These are phyloP conservation scores for Scheffersomyces parashehatae DNA, from an alignment of 1,139 yeast genomes.

Conservation along the genomic window DNA sequence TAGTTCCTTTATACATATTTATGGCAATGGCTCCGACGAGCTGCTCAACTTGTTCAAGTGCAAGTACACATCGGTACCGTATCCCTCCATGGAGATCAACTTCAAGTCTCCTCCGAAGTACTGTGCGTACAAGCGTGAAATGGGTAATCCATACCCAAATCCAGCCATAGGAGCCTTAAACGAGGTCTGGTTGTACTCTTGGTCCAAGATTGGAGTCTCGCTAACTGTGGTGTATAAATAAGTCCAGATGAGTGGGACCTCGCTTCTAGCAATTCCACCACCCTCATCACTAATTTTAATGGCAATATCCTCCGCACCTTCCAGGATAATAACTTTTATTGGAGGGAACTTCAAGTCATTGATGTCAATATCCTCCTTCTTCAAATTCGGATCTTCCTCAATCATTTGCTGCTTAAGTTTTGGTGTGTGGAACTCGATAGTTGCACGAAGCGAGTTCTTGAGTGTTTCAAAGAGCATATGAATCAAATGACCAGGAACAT, in stretches of 20 bases:
- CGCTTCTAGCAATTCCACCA: constrained; percentile 87
- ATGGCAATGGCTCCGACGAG: constrained; percentile 49
- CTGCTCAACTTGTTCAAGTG: constrained; percentile 66
- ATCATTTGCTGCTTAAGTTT: constrained; percentile 38
- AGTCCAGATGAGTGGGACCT: constrained; percentile 86
- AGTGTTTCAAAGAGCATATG: constrained; percentile 87
- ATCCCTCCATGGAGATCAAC: constrained; percentile 89
- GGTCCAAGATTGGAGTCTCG: constrained; percentile 67
- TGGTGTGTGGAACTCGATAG: constrained; percentile 71
- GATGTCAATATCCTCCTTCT: constrained; percentile 47
- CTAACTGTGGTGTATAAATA: constrained; percentile 87
- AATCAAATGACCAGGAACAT: constrained; percentile 86
- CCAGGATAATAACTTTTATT: constrained; percentile 84
- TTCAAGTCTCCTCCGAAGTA: constrained; percentile 91
- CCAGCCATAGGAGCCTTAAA: constrained; percentile 95
- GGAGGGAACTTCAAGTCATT: constrained; percentile 78
- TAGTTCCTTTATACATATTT: constrained; percentile 6
- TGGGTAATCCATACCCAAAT: constrained; percentile 88
- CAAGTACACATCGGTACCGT: constrained; percentile 89
- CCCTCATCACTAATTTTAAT: constrained; percentile 92
- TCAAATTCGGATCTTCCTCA: constrained; percentile 43
- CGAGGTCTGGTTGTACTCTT: constrained; percentile 54
- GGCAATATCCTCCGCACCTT: constrained; percentile 91
- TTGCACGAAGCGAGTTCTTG: constrained; percentile 81
- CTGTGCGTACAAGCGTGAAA: constrained; percentile 80